Conservation (phyloP, 306 rosid species). For the Prunus dulcis region DNA sequence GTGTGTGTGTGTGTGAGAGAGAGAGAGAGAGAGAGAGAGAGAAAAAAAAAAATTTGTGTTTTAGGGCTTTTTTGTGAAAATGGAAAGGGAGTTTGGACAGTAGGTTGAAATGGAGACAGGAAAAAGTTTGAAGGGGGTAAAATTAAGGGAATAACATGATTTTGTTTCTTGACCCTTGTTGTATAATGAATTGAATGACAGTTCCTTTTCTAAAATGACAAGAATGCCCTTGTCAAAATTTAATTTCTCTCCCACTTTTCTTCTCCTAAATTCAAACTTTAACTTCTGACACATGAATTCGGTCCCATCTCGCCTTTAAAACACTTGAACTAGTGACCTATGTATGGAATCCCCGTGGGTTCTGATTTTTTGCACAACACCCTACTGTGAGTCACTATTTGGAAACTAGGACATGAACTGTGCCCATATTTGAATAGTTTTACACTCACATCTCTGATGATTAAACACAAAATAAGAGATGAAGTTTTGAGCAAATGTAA, state of each 20-base stretch:
- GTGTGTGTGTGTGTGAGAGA: neutral
- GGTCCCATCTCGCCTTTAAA: constrained; percentile 24
- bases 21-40: constrained; percentile 10
- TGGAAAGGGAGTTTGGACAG: constrained; percentile 34
- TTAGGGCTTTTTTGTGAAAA: constrained; percentile 42
- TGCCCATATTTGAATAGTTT: neutral
- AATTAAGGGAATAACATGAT: constrained; percentile 58
- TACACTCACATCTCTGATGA: too few relatives aligned
- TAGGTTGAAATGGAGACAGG: constrained; percentile 46
- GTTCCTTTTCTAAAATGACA: constrained; percentile 44
- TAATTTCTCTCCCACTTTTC: constrained; percentile 11
- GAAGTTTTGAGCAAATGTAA: neutral
- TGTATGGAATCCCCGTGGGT: constrained; percentile 14
- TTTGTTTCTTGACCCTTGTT: constrained; percentile 39
- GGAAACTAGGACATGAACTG: neutral
- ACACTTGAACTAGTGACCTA: constrained; percentile 2
- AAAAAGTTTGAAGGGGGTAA: constrained; percentile 46
- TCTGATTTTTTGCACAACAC: neutral
- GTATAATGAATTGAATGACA: constrained; percentile 54
- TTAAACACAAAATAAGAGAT: neutral
- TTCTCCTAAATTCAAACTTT: constrained; percentile 17
- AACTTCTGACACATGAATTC: constrained; percentile 30
- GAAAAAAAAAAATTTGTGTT: neutral
- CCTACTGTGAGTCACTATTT: too few relatives aligned
- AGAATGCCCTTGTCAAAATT: constrained; percentile 40